Evolutionary conservation across 2,329 filamentous ascomycete genomes (phyloP).

Genomic region (Nothomitra cinnamomea): DNA sequence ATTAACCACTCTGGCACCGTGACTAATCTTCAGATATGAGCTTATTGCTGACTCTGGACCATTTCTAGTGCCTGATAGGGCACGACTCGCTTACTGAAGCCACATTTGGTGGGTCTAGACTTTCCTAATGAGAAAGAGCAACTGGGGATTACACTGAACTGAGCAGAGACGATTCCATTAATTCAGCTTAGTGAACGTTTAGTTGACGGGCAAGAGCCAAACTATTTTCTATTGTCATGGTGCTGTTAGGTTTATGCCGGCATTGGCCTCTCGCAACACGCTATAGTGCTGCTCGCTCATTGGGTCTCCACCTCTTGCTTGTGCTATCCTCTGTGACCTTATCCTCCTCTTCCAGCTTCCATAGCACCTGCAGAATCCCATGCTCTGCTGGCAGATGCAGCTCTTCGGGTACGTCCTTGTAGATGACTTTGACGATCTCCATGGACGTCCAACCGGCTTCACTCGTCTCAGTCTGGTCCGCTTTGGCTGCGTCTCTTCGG

Average conservation of each 20-base stretch:
- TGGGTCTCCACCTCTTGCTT: background rate
- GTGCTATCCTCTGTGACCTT: slow-evolving; percentile 31
- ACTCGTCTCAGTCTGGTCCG: slow-evolving; percentile 11
- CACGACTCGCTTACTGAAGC: no score
- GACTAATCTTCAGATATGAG: background rate
- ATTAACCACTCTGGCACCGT: slow-evolving; percentile 13
- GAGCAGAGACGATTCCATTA: no score
- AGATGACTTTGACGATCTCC: slow-evolving; percentile 79
- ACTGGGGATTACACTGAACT: no score
- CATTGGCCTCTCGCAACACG: background rate
- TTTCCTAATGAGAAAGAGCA: no score
- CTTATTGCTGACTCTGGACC: background rate
- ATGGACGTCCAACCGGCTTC: slow-evolving; percentile 45
- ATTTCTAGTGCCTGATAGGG: background rate
- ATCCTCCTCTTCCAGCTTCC: slow-evolving; percentile 61
- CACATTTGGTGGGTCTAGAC: no score
- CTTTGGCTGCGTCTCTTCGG: slow-evolving; percentile 13
- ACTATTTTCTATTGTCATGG: background rate
- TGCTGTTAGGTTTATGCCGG: background rate
- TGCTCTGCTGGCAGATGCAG: slow-evolving; percentile 60
- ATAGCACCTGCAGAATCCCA: slow-evolving; percentile 61
- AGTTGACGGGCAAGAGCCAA: no score
- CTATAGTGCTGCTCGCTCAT: background rate
- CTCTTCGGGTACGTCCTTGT: slow-evolving; percentile 58
- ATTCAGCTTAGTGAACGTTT: no score